Evolutionary conservation across 202 grass and related monocot genomes (phyloP).

Genomic region (Eragrostis tef): DNA sequence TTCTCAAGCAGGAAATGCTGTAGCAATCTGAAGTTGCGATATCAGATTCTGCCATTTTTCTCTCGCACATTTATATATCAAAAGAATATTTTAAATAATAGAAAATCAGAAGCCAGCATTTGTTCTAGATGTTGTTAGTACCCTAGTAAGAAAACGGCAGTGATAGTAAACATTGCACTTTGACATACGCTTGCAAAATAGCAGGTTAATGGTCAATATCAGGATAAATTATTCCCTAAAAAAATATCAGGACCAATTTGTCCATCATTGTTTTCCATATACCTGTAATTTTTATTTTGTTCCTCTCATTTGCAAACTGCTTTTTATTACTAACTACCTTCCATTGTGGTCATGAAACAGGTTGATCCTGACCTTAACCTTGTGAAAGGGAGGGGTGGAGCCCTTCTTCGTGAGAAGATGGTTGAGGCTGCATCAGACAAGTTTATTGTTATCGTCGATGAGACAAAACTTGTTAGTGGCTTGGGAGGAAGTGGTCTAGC

Average conservation of each 20-base stretch:
- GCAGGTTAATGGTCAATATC: background rate
- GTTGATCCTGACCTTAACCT: slow-evolving; percentile 95
- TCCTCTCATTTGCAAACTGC: slow-evolving; percentile 2
- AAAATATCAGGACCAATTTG: background rate
- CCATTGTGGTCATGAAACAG: slow-evolving; percentile 43
- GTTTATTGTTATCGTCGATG: slow-evolving; percentile 81
- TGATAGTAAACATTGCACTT: background rate
- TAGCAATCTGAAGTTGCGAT: background rate
- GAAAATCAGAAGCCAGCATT: background rate
- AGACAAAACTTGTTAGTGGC: slow-evolving; percentile 87
- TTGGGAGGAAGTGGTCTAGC: slow-evolving; percentile 88
- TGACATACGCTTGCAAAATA: background rate
- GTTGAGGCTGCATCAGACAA: slow-evolving; percentile 89
- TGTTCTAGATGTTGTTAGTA: background rate
- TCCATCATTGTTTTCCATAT: background rate
- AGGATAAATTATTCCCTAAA: too few species aligned
- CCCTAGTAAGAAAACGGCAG: background rate
- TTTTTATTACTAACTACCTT: slow-evolving; percentile 18
- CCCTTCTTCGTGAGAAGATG: slow-evolving; percentile 97
- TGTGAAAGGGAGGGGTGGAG: slow-evolving; percentile 94
- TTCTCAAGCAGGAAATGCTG: background rate
- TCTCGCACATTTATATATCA: background rate
- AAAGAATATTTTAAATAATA: background rate
- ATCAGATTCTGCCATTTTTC: background rate
- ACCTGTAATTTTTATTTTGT: background rate